Evolutionary conservation across 768 basidiomycete genomes (phyloP), one percentile per base, ranked within the genome.

Genomic region (Fistulinella prunicolor): DNA sequence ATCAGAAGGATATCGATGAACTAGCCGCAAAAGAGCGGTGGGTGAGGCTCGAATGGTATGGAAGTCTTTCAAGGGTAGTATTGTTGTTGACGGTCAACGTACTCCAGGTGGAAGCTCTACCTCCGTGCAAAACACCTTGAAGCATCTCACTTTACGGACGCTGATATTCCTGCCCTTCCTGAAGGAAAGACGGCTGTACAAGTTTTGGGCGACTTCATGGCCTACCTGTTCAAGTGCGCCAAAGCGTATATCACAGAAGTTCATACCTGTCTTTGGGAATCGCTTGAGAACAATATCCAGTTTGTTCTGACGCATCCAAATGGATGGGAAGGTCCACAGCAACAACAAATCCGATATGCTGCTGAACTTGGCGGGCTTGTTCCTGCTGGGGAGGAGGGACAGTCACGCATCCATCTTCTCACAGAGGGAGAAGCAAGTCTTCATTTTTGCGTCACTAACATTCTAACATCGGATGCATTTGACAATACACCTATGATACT

Each of bases 401-500:
- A 49, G 8, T 35, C 53, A 17, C n/a, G n/a, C n/a, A 58, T 66
- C 6, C 60, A 62, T 42, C 44, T 65, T 12, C 34, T 65, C 21
- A 63, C 61, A 1, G 62, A 63, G 22, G 62, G 58, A 9, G 62
- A 63, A 39, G 62, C 63, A 6, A 65, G 58, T 17, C 47, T 63
- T 26, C 53, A 65, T 26, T 63, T 52, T 44, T 81, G 79, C 35
- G 66, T 81, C 19, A 62, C 67, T 28, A 72, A 69, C 43, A 70
- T 75, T 0, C 55, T 78, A 14, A 63, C 70, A 1, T 65, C 62
- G 6, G 65, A 73, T 6, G 44, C 45, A 13, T 42, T 69, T 6
- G 49, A 46, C 12, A 36, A 40, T 9, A 1, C 48, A 4, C 41
- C 53, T 3, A 41, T 46, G 20, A 28, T 42, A n/a, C n/a, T n/a